These are phyloP conservation scores for Sporobolomyces pararoseus DNA, from an alignment of 768 basidiomycete genomes.

Conservation along the genomic window DNA sequence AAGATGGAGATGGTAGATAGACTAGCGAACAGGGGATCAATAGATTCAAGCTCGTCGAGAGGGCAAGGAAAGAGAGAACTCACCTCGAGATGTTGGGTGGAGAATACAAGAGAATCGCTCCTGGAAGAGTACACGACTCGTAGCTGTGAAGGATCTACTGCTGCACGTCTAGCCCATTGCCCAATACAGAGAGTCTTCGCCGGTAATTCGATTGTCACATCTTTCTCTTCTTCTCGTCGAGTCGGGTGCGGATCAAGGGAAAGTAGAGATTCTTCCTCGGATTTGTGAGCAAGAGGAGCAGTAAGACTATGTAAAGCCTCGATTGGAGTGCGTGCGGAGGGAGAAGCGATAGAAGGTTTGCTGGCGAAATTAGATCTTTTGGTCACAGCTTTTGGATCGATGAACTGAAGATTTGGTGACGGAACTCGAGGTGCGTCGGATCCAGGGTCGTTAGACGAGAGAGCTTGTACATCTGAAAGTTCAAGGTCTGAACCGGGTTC, in stretches of 20 bases:
- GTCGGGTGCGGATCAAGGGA: not conserved
- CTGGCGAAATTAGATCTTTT: too few species aligned
- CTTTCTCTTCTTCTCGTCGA: not conserved
- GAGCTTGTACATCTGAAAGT: too few species aligned
- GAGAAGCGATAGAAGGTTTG: too few species aligned
- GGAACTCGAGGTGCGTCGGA: too few species aligned
- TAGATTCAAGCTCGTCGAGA: not conserved
- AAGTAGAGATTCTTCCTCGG: not conserved
- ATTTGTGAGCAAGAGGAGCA: too few species aligned
- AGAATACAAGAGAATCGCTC: not conserved
- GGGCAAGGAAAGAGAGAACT: not conserved
- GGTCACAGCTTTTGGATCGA: too few species aligned
- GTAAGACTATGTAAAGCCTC: too few species aligned
- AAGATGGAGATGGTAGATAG: conserved; percentile 3
- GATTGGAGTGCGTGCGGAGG: too few species aligned
- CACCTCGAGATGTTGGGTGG: conserved; percentile 15
- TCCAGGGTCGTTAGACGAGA: too few species aligned
- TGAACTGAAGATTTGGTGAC: too few species aligned
- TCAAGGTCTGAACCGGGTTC: too few species aligned
- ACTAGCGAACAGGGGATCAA: conserved; percentile 5
- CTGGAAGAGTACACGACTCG: not conserved
- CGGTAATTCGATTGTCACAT: not conserved
- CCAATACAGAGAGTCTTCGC: not conserved
- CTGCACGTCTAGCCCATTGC: not conserved
- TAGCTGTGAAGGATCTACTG: not conserved